These are phyloP conservation scores for Hibiscus tridactylites DNA, from an alignment of 345 rosid species.

Conservation along the genomic window DNA sequence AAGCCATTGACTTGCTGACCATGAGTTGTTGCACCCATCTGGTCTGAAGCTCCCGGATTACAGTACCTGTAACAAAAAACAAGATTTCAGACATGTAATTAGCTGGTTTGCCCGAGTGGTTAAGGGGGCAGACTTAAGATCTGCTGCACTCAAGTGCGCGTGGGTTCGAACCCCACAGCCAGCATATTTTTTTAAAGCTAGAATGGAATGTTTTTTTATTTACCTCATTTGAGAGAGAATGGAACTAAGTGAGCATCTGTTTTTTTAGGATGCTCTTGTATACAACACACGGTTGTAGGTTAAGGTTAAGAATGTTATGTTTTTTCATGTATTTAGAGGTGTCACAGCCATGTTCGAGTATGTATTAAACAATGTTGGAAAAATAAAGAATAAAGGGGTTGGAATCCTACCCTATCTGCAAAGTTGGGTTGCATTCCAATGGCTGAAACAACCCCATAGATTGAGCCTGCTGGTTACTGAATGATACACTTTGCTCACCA, in stretches of 20 bases:
- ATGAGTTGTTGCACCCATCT: conserved; percentile 44
- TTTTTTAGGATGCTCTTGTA: too few relatives aligned
- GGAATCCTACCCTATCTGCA: conserved; percentile 76
- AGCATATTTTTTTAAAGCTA: conserved; percentile 20
- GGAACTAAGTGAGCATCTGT: too few relatives aligned
- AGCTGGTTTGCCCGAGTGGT: too few relatives aligned
- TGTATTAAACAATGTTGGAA: not conserved
- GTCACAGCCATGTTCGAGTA: not conserved
- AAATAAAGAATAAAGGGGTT: not conserved
- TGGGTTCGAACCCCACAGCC: conserved; percentile 96
- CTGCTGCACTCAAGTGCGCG: conserved; percentile 33
- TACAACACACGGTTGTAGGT: too few relatives aligned
- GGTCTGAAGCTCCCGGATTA: conserved; percentile 59
- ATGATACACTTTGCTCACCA: conserved; percentile 53
- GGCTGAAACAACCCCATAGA: conserved; percentile 69
- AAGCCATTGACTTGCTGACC: conserved; percentile 69
- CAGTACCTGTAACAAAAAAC: conserved; percentile 34
- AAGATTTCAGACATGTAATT: not conserved
- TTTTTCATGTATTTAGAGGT: not conserved
- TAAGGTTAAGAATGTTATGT: too few relatives aligned
- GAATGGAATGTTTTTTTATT: too few relatives aligned
- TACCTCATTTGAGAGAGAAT: too few relatives aligned
- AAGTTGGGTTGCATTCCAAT: conserved; percentile 85
- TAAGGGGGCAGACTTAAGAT: not conserved
- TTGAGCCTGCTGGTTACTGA: conserved; percentile 58